Base-by-base conservation (phyloP, 1,284 basidiomycete genomes). In the Golubevia sp. region DNA sequence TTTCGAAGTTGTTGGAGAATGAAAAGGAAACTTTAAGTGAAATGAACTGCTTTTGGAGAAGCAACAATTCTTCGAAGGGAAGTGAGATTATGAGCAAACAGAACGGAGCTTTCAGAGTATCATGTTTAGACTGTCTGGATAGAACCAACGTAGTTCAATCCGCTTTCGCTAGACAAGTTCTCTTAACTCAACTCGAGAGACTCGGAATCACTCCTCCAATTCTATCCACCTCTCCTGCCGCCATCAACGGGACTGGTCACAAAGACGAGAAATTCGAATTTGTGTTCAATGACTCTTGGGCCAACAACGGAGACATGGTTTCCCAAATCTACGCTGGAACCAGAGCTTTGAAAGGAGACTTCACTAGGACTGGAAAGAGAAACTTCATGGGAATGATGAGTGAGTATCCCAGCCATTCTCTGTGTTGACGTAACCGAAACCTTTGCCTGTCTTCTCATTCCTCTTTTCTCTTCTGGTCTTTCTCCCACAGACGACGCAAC, bases 261-360 rank as follows among this genome's bases (percentile, higher is more conserved):
- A 26, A 86, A 86, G 54, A 87, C 87, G 25, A 71, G 24, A 89
- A 90, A 55, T 87, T 90, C 57, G 93, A 97, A 75, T 79, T 89
- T 15, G 89, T 91, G 2, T 95, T 64, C 63, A 67, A 62, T 67
- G 38, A 80, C 92, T 91, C 94, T 23, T 98, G 95, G 96, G 96
- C 96, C 2, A 95, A 96, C 79, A 96, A 96, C 68, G 94, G 73
- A 27, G 76, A 78, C 44, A 70, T 72, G 44, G 67, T 78, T 61
- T 71, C 70, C 18, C 73, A 79, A 34, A 70, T 69, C 64, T 79
- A 79, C 56, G 74, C 76, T 18, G 76, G 76, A 53, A 76, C 93
- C 0, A 92, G 92, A 56, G 93, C 93, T 20, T 86, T 98, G 56
- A 98, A 98, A 89, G 93, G 94, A n/a, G 94, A 97, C 85, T 97